Base-by-base conservation (phyloP, 2,329 filamentous ascomycete genomes). In the Hymenoscyphus occultus region DNA sequence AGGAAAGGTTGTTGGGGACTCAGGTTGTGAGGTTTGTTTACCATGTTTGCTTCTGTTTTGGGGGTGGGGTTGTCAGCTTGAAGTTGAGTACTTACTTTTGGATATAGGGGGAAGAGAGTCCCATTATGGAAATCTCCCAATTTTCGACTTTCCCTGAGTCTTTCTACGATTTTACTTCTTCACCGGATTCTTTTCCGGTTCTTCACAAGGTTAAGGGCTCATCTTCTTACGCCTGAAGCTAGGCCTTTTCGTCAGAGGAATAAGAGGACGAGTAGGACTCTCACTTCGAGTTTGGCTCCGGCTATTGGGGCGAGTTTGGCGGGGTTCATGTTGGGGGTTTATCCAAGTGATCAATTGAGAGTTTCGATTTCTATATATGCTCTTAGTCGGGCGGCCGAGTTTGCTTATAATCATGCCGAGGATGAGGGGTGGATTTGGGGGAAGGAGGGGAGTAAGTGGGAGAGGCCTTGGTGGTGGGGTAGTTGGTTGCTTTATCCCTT, bases 111-210 rank as follows among this genome's bases (percentile, higher is more conserved):
- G 76, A 82, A 70, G 71, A 85, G 83, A 71, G 78, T 83, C 54
- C 81, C 85, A 0, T 78, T 87, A 16, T 83, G 86, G 78, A 86
- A 84, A 67, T 92, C 89, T 0, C 82, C 88, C 0, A 90, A 90
- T 31, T 81, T 95, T 60, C 86, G 93, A 63, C 82, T 97, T 10
- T 94, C 93, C 0, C 81, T 93, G 9, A 95, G 92, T 0, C 83
- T 97, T 14, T 93, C 93, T 16, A 85, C 91, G 2, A 92, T 97
- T 68, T 84, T 98, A 22, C 86, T 98, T 56, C 86, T 96, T 67
- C 95, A 99, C 76, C 88, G 95, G 39, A 82, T 97, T 0, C 86
- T 98, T 32, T 92, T 94, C 79, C 91, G 94, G 65, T 97, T 98
- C 82, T 91, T 98, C 72, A 85, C 86, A 32, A 86, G 92, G 35